Evolutionary conservation across 2,329 filamentous ascomycete genomes (phyloP).

Genomic region (Clarireedia paspali): DNA sequence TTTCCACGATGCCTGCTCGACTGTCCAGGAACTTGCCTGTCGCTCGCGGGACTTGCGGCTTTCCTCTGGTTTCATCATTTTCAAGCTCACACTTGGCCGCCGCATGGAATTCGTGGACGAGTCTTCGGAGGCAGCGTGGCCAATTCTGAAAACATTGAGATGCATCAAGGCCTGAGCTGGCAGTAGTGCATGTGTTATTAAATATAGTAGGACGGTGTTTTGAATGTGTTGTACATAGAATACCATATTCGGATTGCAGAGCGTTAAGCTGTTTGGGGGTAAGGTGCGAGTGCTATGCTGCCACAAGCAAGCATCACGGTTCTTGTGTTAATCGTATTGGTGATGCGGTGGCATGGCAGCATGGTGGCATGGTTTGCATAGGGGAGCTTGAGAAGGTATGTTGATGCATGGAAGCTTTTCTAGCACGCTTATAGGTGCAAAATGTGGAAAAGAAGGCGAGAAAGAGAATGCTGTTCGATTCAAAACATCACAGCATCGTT

Average conservation of each 20-base stretch:
- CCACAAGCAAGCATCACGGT: conserved; percentile 4
- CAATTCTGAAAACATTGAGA: conserved; percentile 6
- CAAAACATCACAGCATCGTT: background rate
- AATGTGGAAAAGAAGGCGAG: background rate
- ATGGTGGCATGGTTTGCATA: conserved; percentile 7
- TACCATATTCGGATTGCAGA: conserved; percentile 5
- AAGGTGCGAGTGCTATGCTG: background rate
- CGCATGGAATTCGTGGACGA: conserved; percentile 11
- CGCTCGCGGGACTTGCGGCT: conserved; percentile 5
- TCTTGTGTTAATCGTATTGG: conserved; percentile 4
- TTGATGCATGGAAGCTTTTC: conserved; percentile 2
- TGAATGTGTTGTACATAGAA: conserved; percentile 16
- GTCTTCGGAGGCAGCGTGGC: conserved; percentile 11
- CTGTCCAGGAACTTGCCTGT: conserved; percentile 4
- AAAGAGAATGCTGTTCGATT: background rate
- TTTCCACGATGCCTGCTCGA: background rate
- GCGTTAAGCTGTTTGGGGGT: conserved; percentile 9
- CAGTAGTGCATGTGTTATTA: conserved; percentile 2
- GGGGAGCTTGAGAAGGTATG: background rate
- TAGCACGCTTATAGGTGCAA: background rate
- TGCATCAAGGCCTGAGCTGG: conserved; percentile 9
- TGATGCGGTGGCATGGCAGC: background rate
- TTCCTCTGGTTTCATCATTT: conserved; percentile 7
- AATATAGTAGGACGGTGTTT: conserved; percentile 18
- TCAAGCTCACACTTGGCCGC: conserved; percentile 6